Conservation (phyloP, 257 asterid genomes). For the Scutellaria barbata region DNA sequence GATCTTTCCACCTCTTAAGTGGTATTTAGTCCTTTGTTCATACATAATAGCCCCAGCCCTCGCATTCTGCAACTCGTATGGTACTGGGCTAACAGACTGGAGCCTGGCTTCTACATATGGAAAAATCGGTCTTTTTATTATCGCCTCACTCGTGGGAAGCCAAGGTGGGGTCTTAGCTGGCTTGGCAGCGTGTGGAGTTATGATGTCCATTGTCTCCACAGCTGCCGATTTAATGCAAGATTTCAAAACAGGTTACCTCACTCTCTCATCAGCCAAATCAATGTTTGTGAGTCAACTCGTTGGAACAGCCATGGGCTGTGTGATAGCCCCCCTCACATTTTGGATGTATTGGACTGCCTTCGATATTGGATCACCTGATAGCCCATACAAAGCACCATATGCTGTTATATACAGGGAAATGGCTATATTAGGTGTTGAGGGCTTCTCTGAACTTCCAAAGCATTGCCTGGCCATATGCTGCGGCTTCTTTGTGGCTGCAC, state of each 20-base stretch:
- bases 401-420: slow-evolving; percentile 90
- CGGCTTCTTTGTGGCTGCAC: slow-evolving; percentile 79
- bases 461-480: slow-evolving; percentile 79
- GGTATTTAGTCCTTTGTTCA: slow-evolving; percentile 92
- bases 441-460: slow-evolving; percentile 90
- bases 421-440: slow-evolving; percentile 94
- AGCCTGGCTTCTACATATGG: slow-evolving; percentile 91
- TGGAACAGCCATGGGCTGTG: slow-evolving; percentile 96
- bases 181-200: slow-evolving; percentile 91
- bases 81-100: slow-evolving; percentile 96
- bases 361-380: slow-evolving; percentile 88
- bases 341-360: slow-evolving; percentile 94
- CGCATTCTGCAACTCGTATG: slow-evolving; percentile 96
- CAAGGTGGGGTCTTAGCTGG: slow-evolving; percentile 91
- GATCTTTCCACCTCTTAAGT: slow-evolving; percentile 87
- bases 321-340: slow-evolving; percentile 94
- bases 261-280: slow-evolving; percentile 86
- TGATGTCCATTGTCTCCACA: slow-evolving; percentile 96
- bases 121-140: slow-evolving; percentile 83
- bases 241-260: slow-evolving; percentile 86
- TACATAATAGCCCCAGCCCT: slow-evolving; percentile 94
- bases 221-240: slow-evolving; percentile 99
- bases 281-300: slow-evolving; percentile 93
- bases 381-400: slow-evolving; percentile 95
- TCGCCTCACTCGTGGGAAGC: slow-evolving; percentile 84